Evolutionary conservation across 805 yeast genomes (phyloP), one percentile per base, ranked within the genome.

Genomic region (Torulaspora maleeae): DNA sequence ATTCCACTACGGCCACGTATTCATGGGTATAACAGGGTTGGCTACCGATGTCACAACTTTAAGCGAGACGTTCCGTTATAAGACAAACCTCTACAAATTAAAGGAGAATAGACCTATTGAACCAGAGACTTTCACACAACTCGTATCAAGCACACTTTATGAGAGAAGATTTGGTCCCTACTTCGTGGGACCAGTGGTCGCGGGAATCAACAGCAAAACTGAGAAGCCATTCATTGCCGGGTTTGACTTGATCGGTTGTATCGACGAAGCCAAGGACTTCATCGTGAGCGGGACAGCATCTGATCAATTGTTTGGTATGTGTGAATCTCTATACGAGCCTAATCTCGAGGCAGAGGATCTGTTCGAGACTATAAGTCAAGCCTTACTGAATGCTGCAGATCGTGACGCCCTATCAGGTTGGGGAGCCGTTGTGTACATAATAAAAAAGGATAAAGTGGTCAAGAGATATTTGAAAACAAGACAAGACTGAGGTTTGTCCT

Each of bases 281-380:
- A 87, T 87, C 27, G 99, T 93, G 13, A 75, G 89, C 51, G 99
- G 99, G 48, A 93, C 99, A 1, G 97, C 97, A 5, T 70, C 88
- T n/a, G 96, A 91, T 63, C 99, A 93, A 72, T 74, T 93, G 47
- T 93, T 83, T 63, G 99, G 99, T 67, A 91, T 93, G 97, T 95
- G 99, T 70, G 99, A 93, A 71, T 78, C 95, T 10, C 74, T 93
- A 48, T 95, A 89, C 69, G 98, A 93, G 69, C 97, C 98, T 34
- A 73, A 86, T 60, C 74, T 95, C 56, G 97, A 80, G 65, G 89
- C 98, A 5, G 98, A 93, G 55, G 96, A 93, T 67, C 73, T 93
- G 56, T 93, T 93, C 63, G 98, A 93, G 68, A 91, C 98, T 33
- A 85, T 89, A 54, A 82, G 95, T 56, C 99, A 93, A 69, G 91